phyloP scores from a whole-genome alignment of 176 grass and related monocot species.

The Carex kokanica region DNA sequence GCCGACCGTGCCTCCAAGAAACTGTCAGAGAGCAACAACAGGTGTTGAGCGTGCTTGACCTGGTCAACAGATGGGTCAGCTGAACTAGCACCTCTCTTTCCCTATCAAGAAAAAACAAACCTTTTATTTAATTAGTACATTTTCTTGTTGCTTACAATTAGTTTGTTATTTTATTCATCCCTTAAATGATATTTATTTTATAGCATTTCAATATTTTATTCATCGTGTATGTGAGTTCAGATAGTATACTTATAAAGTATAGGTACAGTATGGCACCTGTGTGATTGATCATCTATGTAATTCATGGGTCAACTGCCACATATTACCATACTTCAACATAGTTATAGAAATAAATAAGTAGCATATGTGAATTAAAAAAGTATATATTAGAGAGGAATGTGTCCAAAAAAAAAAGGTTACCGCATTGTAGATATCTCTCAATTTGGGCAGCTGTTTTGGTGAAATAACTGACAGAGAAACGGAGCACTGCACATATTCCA shows the following conservation, averaged over 20 bases:
- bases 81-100: slow-evolving; percentile 64
- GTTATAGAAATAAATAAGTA: slow-evolving; percentile 12
- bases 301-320: neutral
- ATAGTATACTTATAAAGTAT: neutral
- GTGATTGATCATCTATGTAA: neutral
- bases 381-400: neutral
- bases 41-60: slow-evolving; percentile 60
- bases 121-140: neutral
- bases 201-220: slow-evolving; percentile 1
- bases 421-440: slow-evolving; percentile 86
- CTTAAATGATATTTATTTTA: neutral
- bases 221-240: neutral
- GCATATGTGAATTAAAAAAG: neutral
- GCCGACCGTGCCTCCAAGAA: slow-evolving; percentile 75
- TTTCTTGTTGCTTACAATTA: neutral
- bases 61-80: slow-evolving; percentile 66
- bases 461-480: slow-evolving; percentile 84
- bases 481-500: slow-evolving; percentile 58
- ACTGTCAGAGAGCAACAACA: slow-evolving; percentile 85
- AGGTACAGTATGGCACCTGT: neutral
- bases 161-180: slow-evolving; percentile 1
- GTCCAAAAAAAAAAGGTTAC: slow-evolving; percentile 28
- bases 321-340: neutral
- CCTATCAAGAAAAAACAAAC: slow-evolving; percentile 43
- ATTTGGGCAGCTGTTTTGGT: slow-evolving; percentile 78